Conservation (phyloP, 352 stramenopile genomes). For the Aphanomyces astaci region DNA sequence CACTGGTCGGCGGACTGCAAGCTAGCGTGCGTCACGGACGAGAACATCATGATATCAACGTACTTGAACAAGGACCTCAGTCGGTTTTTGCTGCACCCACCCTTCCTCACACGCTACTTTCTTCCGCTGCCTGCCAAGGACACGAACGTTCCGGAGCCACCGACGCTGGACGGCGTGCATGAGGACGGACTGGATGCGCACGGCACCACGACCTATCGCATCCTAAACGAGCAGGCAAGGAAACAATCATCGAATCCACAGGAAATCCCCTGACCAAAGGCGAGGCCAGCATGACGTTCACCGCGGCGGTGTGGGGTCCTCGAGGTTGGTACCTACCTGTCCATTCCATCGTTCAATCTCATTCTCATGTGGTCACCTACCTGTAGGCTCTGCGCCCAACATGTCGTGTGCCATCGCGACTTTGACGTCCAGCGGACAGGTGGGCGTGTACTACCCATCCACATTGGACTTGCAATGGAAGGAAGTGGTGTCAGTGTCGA, state of each 20-base stretch:
- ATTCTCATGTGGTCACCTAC: no score
- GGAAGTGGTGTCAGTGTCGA: slow-evolving; percentile 57
- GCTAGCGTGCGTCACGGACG: slow-evolving; percentile 61
- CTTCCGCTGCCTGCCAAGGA: slow-evolving; percentile 49
- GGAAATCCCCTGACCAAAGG: slow-evolving; percentile 74
- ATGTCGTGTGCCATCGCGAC: slow-evolving; percentile 56
- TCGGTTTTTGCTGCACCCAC: slow-evolving; percentile 70
- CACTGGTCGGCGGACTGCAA: slow-evolving; percentile 66
- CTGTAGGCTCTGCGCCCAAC: slow-evolving; percentile 56
- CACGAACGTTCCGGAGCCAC: slow-evolving; percentile 10
- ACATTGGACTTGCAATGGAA: slow-evolving; percentile 77
- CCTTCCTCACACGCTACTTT: slow-evolving; percentile 72
- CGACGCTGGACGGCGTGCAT: background rate
- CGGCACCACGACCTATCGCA: slow-evolving; percentile 46
- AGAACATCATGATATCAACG: slow-evolving; percentile 66
- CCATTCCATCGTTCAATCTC: no score
- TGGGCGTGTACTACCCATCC: slow-evolving; percentile 67
- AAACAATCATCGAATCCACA: slow-evolving; percentile 68
- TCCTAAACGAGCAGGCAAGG: slow-evolving; percentile 56
- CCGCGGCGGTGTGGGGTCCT: slow-evolving; percentile 57
- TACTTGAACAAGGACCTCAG: slow-evolving; percentile 73
- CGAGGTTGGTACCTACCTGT: no score
- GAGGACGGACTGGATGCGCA: background rate
- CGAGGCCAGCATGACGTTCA: slow-evolving; percentile 40
- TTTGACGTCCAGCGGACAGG: slow-evolving; percentile 45